Evolutionary conservation across 257 asterid species (phyloP), one percentile per base, ranked within the genome.

Genomic region (Scutellaria galericulata): DNA sequence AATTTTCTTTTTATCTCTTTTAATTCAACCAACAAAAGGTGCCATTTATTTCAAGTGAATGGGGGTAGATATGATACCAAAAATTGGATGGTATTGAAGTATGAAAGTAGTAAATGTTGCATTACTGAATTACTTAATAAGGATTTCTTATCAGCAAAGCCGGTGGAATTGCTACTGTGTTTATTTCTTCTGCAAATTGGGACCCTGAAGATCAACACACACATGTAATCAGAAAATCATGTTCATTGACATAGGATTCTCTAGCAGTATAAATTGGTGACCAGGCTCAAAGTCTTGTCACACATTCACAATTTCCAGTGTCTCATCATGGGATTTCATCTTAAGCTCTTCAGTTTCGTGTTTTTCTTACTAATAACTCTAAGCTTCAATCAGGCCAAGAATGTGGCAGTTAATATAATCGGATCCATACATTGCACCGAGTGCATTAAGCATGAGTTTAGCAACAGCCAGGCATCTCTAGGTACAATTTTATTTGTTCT

Each of bases 381-480:
- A 20, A 73, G 75, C 71, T 70, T 66, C 53, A 70, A 74, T 41
- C 69, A 75, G 31, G 73, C 79, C 45, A 76, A 73, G 74, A 66
- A 62, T 24, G 71, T 67, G 57, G 79, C 81, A 11, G 58, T 86
- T 61, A 41, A 79, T 68, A 69, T 86, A 6, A 67, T 76, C 9
- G 90, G 90, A n/a, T 22, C 22, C n/a, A 20, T 77, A 45, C 76
- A 79, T 65, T 81, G 88, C 78, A 71, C 54, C 20, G 74, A 79
- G 22, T 83, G 88, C 80, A 71, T 58, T 77, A 64, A 48, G 44
- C 61, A 65, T 18, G 65, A 64, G 13, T 44, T 46, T 68, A 59
- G 59, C 78, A 77, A 64, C 79, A 76, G 62, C 57, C 72, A 63
- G 11, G 14, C 72, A 13, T 64, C 79, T 54, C 59, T 31, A 45